phyloP scores from a whole-genome alignment of 2,329 filamentous ascomycete species.

The Botrytis deweyae region DNA sequence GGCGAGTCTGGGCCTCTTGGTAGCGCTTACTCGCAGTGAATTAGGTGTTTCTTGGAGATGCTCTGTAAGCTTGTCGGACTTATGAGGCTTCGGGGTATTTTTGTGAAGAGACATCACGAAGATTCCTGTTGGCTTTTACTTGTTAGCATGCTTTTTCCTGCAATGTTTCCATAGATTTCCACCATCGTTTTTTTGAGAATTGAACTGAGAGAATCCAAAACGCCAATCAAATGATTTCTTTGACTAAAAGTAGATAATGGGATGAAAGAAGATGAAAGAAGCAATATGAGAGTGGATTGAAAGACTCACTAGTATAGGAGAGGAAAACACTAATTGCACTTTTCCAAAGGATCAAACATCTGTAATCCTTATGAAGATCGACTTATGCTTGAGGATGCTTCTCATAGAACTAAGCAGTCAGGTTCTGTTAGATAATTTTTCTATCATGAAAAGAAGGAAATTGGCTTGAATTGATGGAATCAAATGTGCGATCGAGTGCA shows the following conservation, averaged over 20 bases:
- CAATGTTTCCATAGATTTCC: not conserved
- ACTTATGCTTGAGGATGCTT: not conserved
- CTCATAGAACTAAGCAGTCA: not conserved
- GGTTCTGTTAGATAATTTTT: not conserved
- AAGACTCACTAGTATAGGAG: not conserved
- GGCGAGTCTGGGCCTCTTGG: not conserved
- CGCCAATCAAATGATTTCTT: not conserved
- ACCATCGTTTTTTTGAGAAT: not conserved
- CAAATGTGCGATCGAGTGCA: too few relatives aligned
- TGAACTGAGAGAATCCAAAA: not conserved
- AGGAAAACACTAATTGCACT: not conserved
- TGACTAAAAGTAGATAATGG: not conserved
- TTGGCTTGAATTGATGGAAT: not conserved
- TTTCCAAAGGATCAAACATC: not conserved
- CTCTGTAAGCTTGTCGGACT: not conserved
- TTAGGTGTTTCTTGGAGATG: not conserved
- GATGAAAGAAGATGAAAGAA: not conserved
- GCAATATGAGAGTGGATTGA: not conserved
- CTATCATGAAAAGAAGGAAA: not conserved
- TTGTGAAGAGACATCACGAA: not conserved
- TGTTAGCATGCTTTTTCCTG: not conserved
- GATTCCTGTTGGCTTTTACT: too few relatives aligned
- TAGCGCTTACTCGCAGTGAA: not conserved
- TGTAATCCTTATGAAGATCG: too few relatives aligned
- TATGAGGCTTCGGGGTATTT: not conserved